Conservation (phyloP, 2,329 filamentous ascomycete genomes). For the Aspergillus udagawae region DNA sequence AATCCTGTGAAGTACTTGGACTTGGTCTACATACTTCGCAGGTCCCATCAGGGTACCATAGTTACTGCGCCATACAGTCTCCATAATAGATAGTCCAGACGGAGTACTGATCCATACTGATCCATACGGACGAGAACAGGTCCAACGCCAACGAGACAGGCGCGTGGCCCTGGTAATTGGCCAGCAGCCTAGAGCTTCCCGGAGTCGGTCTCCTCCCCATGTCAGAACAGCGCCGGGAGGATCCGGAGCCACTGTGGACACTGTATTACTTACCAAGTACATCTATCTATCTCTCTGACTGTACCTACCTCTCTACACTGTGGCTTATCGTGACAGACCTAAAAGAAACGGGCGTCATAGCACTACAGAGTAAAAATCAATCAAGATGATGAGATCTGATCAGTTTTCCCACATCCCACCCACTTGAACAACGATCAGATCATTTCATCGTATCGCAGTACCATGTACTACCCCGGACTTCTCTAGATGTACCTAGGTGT, state of each 20-base stretch:
- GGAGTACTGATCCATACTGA: not conserved
- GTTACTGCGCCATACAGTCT: not conserved
- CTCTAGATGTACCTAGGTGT: not conserved
- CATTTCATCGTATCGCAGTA: not conserved
- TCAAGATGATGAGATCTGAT: not conserved
- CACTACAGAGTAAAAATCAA: not conserved
- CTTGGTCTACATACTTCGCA: not conserved
- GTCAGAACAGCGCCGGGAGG: slow-evolving; percentile 10
- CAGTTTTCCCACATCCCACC: not conserved
- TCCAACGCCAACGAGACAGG: not conserved
- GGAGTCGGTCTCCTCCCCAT: not conserved
- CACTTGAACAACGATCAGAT: not conserved
- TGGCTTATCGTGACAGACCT: not conserved
- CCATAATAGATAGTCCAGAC: not conserved
- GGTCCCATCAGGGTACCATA: not conserved
- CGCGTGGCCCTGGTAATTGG: slow-evolving; percentile 19
- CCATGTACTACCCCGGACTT: not conserved
- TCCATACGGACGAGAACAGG: slow-evolving; percentile 7
- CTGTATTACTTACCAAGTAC: not conserved
- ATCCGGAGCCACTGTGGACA: slow-evolving; percentile 10
- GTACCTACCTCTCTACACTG: too few species aligned
- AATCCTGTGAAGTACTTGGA: not conserved
- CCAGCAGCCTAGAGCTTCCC: slow-evolving; percentile 3
- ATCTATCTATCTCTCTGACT: not conserved
- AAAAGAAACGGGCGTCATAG: not conserved